A percentile compares a stretch with the other conserved stretches of the same genome.
Evolutionary conservation across 345 rosid species (phyloP).

Genomic region (Raphanus raphanistrum): DNA sequence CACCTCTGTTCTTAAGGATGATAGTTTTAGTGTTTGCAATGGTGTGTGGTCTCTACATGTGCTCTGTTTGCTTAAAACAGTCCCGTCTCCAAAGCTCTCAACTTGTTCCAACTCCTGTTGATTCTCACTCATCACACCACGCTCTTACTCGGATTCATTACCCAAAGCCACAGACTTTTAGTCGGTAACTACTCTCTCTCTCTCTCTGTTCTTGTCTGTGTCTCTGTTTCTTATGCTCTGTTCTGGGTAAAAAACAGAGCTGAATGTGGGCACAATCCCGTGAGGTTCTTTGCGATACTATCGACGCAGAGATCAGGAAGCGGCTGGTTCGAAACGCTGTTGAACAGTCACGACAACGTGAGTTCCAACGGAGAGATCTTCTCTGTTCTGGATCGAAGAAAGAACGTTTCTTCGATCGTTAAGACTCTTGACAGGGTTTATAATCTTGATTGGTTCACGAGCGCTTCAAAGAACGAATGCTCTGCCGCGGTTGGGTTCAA

Average conservation of each 20-base stretch:
- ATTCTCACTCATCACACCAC: not conserved
- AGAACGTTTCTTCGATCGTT: conserved; percentile 61
- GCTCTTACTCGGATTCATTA: conserved; percentile 52
- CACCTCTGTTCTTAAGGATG: conserved; percentile 74
- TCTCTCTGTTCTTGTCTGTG: not conserved
- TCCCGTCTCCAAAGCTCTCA: conserved; percentile 49
- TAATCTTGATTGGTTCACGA: conserved; percentile 82
- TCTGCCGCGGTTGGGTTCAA: conserved; percentile 97
- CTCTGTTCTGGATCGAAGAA: conserved; percentile 60
- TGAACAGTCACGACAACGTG: conserved; percentile 85
- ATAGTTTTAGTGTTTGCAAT: conserved; percentile 63
- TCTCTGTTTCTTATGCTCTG: not conserved
- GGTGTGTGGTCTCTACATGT: conserved; percentile 72
- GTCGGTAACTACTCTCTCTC: conserved; percentile 48
- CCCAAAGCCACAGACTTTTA: conserved; percentile 81
- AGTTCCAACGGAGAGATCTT: conserved; percentile 97
- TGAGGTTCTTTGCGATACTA: conserved; percentile 74
- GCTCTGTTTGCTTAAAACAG: conserved; percentile 68
- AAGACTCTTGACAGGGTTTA: conserved; percentile 75
- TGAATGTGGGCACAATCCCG: conserved; percentile 79
- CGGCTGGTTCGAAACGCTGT: conserved; percentile 97
- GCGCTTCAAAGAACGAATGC: conserved; percentile 96
- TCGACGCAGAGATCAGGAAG: conserved; percentile 99
- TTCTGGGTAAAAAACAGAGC: conserved; percentile 43
- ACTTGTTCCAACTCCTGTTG: conserved; percentile 41